phyloP scores from a whole-genome alignment of 306 rosid species.

The Herpetospermum pedunculosum region DNA sequence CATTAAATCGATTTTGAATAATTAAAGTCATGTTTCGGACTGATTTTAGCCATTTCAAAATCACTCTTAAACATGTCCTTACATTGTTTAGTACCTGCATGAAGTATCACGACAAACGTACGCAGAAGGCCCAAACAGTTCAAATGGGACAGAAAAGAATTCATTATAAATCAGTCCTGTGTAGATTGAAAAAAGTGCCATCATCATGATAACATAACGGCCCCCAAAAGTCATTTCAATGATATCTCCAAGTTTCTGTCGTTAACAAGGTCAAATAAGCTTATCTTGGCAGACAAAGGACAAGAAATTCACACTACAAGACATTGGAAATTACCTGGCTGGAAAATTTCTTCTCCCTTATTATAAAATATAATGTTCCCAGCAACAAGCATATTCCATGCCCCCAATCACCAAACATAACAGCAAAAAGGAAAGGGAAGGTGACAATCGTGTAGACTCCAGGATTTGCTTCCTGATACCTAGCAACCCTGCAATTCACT shows the following conservation, averaged over 20 bases:
- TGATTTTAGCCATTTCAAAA: no score
- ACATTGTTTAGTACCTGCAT: slow-evolving; percentile 41
- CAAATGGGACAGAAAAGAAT: slow-evolving; percentile 73
- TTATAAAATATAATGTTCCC: slow-evolving; percentile 52
- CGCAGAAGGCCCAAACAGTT: slow-evolving; percentile 61
- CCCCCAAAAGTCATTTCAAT: slow-evolving; percentile 77
- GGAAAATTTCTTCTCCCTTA: slow-evolving; percentile 45
- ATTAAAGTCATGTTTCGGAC: no score
- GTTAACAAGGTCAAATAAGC: slow-evolving; percentile 30
- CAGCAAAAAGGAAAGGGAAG: slow-evolving; percentile 82
- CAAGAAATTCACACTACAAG: slow-evolving; percentile 8
- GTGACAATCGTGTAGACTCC: slow-evolving; percentile 59
- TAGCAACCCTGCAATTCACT: slow-evolving; percentile 43
- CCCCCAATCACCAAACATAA: slow-evolving; percentile 87
- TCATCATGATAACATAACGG: slow-evolving; percentile 60
- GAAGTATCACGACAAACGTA: slow-evolving; percentile 54
- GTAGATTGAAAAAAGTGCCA: slow-evolving; percentile 80
- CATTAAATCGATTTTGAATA: no score
- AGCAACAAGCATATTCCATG: slow-evolving; percentile 80
- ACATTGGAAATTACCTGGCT: slow-evolving; percentile 42
- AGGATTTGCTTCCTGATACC: slow-evolving; percentile 74
- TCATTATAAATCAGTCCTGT: slow-evolving; percentile 75
- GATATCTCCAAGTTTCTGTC: slow-evolving; percentile 81
- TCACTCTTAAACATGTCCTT: no score
- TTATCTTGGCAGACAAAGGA: slow-evolving; percentile 4